Conservation (phyloP, 1,284 basidiomycete genomes). For the Apiotrichum porosum region DNA sequence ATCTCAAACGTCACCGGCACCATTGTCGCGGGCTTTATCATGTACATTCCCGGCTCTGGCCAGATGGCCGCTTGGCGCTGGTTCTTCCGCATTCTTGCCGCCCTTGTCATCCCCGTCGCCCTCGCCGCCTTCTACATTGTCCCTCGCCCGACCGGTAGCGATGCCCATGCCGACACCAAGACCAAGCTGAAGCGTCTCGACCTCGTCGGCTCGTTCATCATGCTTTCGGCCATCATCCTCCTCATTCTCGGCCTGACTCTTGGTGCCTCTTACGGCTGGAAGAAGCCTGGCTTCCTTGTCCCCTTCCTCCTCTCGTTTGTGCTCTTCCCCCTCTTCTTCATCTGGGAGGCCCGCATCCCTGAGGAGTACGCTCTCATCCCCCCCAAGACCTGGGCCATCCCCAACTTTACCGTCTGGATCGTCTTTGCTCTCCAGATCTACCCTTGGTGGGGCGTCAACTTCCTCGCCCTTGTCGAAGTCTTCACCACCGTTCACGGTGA, state of each 20-base stretch:
- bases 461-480: constrained; percentile 18
- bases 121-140: constrained; percentile 18
- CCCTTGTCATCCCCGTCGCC: constrained; percentile 29
- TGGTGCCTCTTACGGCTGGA: constrained; percentile 40
- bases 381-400: constrained; percentile 35
- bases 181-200: constrained; percentile 38
- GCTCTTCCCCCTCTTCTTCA: constrained; percentile 34
- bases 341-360: constrained; percentile 31
- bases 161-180: background rate
- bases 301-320: constrained; percentile 41
- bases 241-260: constrained; percentile 44
- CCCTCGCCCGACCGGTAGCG: constrained; percentile 4
- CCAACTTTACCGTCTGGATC: constrained; percentile 40
- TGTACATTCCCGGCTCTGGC: constrained; percentile 41
- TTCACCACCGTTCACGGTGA: constrained; percentile 22
- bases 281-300: constrained; percentile 37
- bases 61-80: constrained; percentile 43
- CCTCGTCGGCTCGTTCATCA: constrained; percentile 29
- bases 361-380: constrained; percentile 37
- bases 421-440: constrained; percentile 33
- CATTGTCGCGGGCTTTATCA: constrained; percentile 39
- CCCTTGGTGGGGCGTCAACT: constrained; percentile 34
- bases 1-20: constrained; percentile 38
- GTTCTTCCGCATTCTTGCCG: constrained; percentile 28
- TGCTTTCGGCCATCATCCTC: constrained; percentile 34